Evolutionary conservation across 257 asterid genomes (phyloP), one percentile per base, ranked within the genome.

Genomic region (Fraxinus quadrangulata): DNA sequence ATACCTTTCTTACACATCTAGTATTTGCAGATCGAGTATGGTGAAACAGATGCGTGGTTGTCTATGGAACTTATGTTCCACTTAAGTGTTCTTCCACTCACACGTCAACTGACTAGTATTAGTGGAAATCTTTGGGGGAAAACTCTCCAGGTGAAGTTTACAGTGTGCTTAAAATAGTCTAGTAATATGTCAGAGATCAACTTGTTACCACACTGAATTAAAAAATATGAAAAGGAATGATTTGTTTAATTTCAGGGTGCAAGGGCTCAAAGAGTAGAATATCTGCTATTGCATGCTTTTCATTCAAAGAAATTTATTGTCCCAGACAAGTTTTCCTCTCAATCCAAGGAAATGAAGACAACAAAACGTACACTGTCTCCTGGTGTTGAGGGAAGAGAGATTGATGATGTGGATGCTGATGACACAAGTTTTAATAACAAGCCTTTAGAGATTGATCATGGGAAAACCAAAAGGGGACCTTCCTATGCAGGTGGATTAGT

Each of bases 41-140:
- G 99, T 67, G 99, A 96, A 88, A 96, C 97, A 77, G 99, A 96
- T 87, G 98, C 98, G 79, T 92, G 97, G 96, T 80, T 96, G 78
- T 92, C 99, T 42, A 87, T 96, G 97, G 97, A 90, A 83, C 98
- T 96, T 86, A 96, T 93, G 99, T 96, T 96, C 85, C 99, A 90
- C 80, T 75, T 96, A 79, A 93, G 99, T 78, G 84, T 93, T 81
- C 99, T 96, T 83, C 98, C 99, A 37, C 90, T 96, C 69, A 96
- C 99, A 36, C 97, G 97, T 49, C 98, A 92, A 82, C 83, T 96
- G 73, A 96, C 98, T 70, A 96, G 91, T 81, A 90, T 93, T 68
- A 93, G 97, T 87, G 99, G 99, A 84, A 93, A 96, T 76, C 97
- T 93, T 31, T 96, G 99, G 98, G 94, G 93, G 33, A 96, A 90